A percentile compares a stretch with the other conserved stretches of the same genome.
phyloP scores from a whole-genome alignment of 805 yeast genomes.

The Monosporozyma aquatica region DNA sequence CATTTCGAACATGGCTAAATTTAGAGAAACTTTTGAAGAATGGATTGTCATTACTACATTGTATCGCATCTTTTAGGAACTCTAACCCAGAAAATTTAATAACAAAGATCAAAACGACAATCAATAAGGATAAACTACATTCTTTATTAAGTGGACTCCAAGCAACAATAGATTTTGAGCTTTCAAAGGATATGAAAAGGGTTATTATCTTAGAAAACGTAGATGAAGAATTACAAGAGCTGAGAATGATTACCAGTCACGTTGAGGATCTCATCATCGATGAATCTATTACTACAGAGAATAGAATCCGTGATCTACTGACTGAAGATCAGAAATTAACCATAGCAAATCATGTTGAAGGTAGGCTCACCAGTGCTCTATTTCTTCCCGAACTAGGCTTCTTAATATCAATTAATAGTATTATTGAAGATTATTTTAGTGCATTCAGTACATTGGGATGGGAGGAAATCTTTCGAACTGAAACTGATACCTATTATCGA shows the following conservation, averaged over 20 bases:
- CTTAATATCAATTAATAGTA: slow-evolving; percentile 25
- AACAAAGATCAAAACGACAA: slow-evolving; percentile 5
- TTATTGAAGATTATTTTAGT: slow-evolving; percentile 2
- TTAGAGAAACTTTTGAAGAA: slow-evolving; percentile 19
- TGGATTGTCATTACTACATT: slow-evolving; percentile 11
- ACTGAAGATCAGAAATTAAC: slow-evolving; percentile 9
- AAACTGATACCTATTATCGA: slow-evolving; percentile 33
- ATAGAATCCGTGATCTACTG: slow-evolving; percentile 3
- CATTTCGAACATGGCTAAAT: slow-evolving; percentile 26
- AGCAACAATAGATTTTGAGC: slow-evolving; percentile 32
- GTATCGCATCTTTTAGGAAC: slow-evolving; percentile 9
- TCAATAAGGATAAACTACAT: slow-evolving; percentile 9
- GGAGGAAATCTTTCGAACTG: slow-evolving; percentile 34
- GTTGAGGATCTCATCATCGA: slow-evolving; percentile 29
- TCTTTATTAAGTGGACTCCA: slow-evolving; percentile 16
- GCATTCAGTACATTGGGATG: slow-evolving; percentile 17
- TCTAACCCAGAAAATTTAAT: slow-evolving; percentile 8
- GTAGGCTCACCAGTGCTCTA: slow-evolving; percentile 27
- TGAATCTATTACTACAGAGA: slow-evolving; percentile 12
- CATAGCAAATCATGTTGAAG: slow-evolving; percentile 3
- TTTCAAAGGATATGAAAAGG: slow-evolving; percentile 24
- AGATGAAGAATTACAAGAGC: slow-evolving; percentile 24
- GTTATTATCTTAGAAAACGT: slow-evolving; percentile 28
- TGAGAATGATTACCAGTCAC: slow-evolving; percentile 20
- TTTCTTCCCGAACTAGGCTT: slow-evolving; percentile 42